These are phyloP conservation scores for Pholiota molesta DNA, from an alignment of 768 basidiomycete genomes.

Conservation along the genomic window DNA sequence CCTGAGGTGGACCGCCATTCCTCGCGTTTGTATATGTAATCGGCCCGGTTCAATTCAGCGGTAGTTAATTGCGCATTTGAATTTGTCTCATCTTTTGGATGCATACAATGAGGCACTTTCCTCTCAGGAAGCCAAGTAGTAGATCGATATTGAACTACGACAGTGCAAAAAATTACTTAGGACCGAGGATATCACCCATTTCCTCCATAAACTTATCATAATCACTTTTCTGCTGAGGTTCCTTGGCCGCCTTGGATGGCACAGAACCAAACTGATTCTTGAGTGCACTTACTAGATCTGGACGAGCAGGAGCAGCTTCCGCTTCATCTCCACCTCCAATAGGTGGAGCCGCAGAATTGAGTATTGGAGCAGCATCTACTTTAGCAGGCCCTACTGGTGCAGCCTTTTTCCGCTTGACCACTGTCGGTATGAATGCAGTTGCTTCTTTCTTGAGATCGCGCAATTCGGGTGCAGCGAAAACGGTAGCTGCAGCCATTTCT, in stretches of 20 bases:
- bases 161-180: constrained; percentile 17
- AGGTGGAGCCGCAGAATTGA: constrained; percentile 33
- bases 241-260: constrained; percentile 28
- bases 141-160: background rate
- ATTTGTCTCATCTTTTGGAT: too few relatives aligned
- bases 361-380: constrained; percentile 67
- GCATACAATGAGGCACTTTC: too few relatives aligned
- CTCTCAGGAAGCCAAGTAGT: too few relatives aligned
- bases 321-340: constrained; percentile 32
- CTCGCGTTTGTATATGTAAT: constrained; percentile 1
- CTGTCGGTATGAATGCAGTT: constrained; percentile 86
- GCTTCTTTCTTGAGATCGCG: constrained; percentile 96
- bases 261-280: constrained; percentile 60
- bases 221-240: constrained; percentile 58
- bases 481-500: constrained; percentile 59
- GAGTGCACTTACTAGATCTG: constrained; percentile 67
- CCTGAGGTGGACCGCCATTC: background rate
- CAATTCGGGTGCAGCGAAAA: constrained; percentile 84
- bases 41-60: background rate
- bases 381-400: constrained; percentile 37
- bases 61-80: too few relatives aligned
- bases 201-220: constrained; percentile 80
- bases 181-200: constrained; percentile 65
- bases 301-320: constrained; percentile 45
- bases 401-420: constrained; percentile 76